Evolutionary conservation across 441 rosid genomes (phyloP).

Genomic region (Adansonia grandidieri): DNA sequence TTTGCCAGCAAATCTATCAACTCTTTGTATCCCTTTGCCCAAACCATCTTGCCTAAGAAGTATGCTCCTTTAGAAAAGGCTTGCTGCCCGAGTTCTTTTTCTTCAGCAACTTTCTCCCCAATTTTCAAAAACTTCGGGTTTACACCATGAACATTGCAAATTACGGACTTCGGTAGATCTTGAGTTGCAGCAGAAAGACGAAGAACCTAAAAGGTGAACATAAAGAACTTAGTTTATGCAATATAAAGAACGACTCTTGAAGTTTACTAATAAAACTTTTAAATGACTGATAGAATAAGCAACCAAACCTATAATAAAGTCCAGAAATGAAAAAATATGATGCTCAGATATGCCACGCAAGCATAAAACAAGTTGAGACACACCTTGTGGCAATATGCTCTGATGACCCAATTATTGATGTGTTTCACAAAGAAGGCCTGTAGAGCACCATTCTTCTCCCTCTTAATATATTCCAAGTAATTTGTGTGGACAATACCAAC

Average conservation of each 20-base stretch:
- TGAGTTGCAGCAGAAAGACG: conserved; percentile 96
- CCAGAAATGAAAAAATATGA: conserved; percentile 11
- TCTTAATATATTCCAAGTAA: conserved; percentile 95
- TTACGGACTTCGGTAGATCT: conserved; percentile 82
- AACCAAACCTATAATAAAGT: neutral
- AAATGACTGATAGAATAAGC: neutral
- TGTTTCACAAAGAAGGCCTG: conserved; percentile 94
- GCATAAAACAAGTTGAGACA: conserved; percentile 23
- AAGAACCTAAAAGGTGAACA: conserved; percentile 61
- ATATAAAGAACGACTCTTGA: conserved; percentile 8
- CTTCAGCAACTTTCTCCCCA: conserved; percentile 78
- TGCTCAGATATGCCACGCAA: neutral
- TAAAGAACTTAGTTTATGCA: conserved; percentile 7
- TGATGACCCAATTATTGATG: conserved; percentile 82
- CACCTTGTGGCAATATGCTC: conserved; percentile 95
- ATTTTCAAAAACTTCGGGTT: conserved; percentile 90
- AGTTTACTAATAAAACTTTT: conserved; percentile 4
- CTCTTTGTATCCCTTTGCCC: conserved; percentile 99
- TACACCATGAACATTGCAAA: conserved; percentile 97
- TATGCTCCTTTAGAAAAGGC: conserved; percentile 95
- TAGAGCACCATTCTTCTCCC: conserved; percentile 89
- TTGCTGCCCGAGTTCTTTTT: conserved; percentile 82
- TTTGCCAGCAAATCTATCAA: conserved; percentile 79
- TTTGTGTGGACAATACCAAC: conserved; percentile 96
- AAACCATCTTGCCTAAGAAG: conserved; percentile 95